Conservation (phyloP, 208 protist species). For the Balamuthia mandrillaris region DNA sequence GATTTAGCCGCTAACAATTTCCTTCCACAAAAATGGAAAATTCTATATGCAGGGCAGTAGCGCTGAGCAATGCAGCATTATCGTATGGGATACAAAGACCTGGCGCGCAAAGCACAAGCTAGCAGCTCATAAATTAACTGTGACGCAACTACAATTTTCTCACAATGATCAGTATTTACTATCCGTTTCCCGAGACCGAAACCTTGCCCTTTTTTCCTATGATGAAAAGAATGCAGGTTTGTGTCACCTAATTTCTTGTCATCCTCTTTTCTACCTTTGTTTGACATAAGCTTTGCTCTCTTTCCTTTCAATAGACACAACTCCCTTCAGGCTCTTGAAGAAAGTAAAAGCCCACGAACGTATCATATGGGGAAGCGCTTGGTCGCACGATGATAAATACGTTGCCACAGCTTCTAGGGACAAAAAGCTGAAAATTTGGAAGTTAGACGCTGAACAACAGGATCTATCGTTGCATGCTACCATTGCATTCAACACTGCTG, state of each 20-base stretch:
- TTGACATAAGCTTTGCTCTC: neutral
- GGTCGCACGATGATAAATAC: conserved; percentile 11
- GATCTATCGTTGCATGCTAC: too few species aligned
- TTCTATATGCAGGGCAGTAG: neutral
- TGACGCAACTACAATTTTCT: conserved; percentile 67
- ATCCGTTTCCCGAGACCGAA: conserved; percentile 61
- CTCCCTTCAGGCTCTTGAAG: neutral
- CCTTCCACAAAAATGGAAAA: neutral
- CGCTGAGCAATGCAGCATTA: conserved; percentile 25
- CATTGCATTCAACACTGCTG: too few species aligned
- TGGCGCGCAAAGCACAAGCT: conserved; percentile 43
- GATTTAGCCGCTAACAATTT: too few species aligned
- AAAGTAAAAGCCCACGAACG: conserved; percentile 33
- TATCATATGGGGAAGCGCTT: conserved; percentile 30
- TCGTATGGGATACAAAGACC: conserved; percentile 54
- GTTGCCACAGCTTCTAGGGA: conserved; percentile 14
- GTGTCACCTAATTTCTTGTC: neutral
- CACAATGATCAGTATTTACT: conserved; percentile 58
- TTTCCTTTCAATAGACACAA: neutral
- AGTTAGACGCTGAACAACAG: neutral
- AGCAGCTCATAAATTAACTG: conserved; percentile 56
- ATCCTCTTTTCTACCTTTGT: neutral
- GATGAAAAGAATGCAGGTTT: neutral
- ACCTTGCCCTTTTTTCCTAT: conserved; percentile 7
- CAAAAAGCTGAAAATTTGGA: conserved; percentile 37